Percentiles rank a stretch among this genome's conserved stretches.
phyloP scores from a whole-genome alignment of 768 basidiomycete genomes.

The Russula foetens region DNA sequence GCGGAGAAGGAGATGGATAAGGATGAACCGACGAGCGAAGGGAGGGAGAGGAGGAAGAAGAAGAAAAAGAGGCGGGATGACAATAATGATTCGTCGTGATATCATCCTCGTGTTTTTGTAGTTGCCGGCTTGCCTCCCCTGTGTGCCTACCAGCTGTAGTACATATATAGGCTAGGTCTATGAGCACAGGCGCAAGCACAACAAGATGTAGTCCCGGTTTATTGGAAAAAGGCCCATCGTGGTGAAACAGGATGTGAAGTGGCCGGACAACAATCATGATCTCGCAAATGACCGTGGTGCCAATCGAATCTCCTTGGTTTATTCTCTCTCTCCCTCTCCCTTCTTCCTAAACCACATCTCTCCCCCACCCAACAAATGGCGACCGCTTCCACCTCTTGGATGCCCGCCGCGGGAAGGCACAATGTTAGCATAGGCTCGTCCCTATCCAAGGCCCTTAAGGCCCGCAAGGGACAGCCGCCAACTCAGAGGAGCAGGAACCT shows the following conservation, averaged over 20 bases:
- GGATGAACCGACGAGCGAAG: slow-evolving; percentile 26
- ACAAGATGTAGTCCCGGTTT: background rate
- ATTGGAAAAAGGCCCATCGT: background rate
- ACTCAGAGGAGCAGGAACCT: slow-evolving; percentile 39
- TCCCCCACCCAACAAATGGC: slow-evolving; percentile 1
- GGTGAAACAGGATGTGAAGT: slow-evolving; percentile 2
- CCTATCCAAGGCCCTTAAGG: slow-evolving; percentile 56
- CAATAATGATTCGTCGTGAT: background rate
- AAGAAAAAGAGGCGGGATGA: slow-evolving; percentile 28
- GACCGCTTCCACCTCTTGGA: slow-evolving; percentile 16
- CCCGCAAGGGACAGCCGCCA: slow-evolving; percentile 46
- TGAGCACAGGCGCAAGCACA: background rate
- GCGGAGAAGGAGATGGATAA: slow-evolving; percentile 27
- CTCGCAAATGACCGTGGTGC: slow-evolving; percentile 6
- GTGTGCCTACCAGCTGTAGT: background rate
- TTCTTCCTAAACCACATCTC: slow-evolving; percentile 3
- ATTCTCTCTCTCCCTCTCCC: background rate
- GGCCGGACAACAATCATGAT: background rate
- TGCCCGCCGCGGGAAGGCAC: slow-evolving; percentile 36
- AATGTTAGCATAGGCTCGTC: slow-evolving; percentile 55
- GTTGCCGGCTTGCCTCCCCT: background rate
- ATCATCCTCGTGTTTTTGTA: background rate
- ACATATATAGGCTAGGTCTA: background rate
- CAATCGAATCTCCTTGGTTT: background rate
- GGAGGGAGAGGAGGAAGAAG: slow-evolving; percentile 33